phyloP scores from a whole-genome alignment of 2,329 filamentous ascomycete species.

The Calonectria leucothoes region DNA sequence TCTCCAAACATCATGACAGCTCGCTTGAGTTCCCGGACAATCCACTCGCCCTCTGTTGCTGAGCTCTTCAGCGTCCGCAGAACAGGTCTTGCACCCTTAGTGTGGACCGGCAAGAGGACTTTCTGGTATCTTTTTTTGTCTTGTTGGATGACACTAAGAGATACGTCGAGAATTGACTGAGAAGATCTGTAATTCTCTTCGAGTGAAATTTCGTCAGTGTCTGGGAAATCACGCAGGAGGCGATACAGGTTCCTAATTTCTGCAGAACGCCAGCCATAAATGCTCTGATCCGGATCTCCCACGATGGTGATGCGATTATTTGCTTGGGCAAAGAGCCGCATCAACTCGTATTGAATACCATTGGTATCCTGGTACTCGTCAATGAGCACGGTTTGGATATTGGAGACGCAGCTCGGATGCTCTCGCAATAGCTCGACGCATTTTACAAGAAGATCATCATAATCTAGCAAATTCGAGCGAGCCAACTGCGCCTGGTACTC shows the following conservation, averaged over 20 bases:
- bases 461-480: constrained; percentile 87
- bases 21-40: constrained; percentile 85
- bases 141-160: constrained; percentile 90
- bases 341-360: constrained; percentile 92
- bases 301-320: constrained; percentile 89
- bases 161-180: constrained; percentile 82
- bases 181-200: constrained; percentile 97
- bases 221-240: constrained; percentile 80
- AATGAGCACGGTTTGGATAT: constrained; percentile 90
- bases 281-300: constrained; percentile 96
- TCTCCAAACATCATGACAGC: constrained; percentile 76
- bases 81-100: constrained; percentile 82
- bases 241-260: constrained; percentile 89
- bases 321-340: constrained; percentile 84
- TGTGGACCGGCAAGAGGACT: constrained; percentile 81
- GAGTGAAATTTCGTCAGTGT: constrained; percentile 84
- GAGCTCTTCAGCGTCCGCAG: constrained; percentile 79
- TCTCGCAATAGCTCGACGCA: constrained; percentile 82
- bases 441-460: constrained; percentile 89
- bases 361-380: constrained; percentile 99
- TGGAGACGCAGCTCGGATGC: constrained; percentile 84
- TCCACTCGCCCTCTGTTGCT: constrained; percentile 84
- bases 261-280: constrained; percentile 94
- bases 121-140: constrained; percentile 86
- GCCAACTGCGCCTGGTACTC: constrained; percentile 84